These are phyloP conservation scores for Paracorniculantispora psalliotae DNA, from an alignment of 2,329 filamentous ascomycete genomes.

Conservation along the genomic window DNA sequence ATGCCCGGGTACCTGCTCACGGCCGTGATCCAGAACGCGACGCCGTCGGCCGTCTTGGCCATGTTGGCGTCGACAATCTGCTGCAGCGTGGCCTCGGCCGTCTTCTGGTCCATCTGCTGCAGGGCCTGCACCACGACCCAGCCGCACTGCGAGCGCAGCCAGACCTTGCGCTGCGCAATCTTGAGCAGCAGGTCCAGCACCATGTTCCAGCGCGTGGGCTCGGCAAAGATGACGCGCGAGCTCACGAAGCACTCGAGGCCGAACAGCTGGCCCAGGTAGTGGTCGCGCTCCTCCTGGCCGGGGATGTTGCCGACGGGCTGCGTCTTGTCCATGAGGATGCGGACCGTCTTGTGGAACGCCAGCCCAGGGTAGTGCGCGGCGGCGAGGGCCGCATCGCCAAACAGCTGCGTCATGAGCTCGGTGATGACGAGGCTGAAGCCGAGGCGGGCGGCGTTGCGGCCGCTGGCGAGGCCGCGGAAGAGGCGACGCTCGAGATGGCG, in stretches of 20 bases:
- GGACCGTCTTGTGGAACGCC: constrained; percentile 51
- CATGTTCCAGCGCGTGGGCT: constrained; percentile 55
- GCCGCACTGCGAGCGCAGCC: constrained; percentile 84
- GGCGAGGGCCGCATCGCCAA: constrained; percentile 44
- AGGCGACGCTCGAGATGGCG: constrained; percentile 63
- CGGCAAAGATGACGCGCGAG: constrained; percentile 64
- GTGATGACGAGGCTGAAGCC: constrained; percentile 88
- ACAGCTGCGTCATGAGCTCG: constrained; percentile 70
- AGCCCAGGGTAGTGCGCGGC: constrained; percentile 46
- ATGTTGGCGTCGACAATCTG: constrained; percentile 60
- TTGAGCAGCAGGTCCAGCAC: constrained; percentile 70
- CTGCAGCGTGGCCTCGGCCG: constrained; percentile 58
- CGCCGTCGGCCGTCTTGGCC: constrained; percentile 77
- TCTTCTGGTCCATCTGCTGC: constrained; percentile 53
- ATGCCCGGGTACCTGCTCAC: constrained; percentile 59
- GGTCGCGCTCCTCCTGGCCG: constrained; percentile 77
- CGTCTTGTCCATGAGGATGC: constrained; percentile 51
- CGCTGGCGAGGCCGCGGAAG: constrained; percentile 83
- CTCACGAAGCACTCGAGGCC: constrained; percentile 82
- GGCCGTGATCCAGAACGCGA: constrained; percentile 79
- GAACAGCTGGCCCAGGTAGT: constrained; percentile 80
- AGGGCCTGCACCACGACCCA: constrained; percentile 74
- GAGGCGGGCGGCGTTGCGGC: constrained; percentile 79
- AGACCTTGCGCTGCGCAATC: constrained; percentile 75
- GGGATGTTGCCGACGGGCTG: constrained; percentile 48